These are phyloP conservation scores for Cairneyella variabilis DNA, from an alignment of 495 filamentous ascomycete genomes.

Conservation along the genomic window DNA sequence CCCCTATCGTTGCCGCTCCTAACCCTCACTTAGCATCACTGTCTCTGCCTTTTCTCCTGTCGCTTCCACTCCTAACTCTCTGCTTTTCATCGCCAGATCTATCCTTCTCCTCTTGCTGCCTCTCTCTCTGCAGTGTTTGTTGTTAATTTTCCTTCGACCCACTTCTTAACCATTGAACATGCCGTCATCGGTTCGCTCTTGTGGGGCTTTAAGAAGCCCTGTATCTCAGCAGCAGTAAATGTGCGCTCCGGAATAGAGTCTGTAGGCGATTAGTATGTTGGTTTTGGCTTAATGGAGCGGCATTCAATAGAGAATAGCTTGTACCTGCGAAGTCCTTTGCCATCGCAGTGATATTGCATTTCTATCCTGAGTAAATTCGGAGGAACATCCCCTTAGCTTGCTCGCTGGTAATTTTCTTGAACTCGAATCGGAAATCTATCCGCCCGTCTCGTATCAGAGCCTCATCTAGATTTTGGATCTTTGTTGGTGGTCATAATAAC, in stretches of 20 bases:
- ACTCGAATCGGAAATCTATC: conserved; percentile 61
- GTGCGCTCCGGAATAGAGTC: conserved; percentile 44
- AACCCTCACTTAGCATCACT: too few relatives aligned
- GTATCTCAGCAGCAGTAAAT: conserved; percentile 66
- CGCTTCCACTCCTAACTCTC: too few relatives aligned
- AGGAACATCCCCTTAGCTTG: conserved; percentile 47
- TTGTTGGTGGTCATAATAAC: conserved; percentile 76
- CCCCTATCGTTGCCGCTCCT: too few relatives aligned
- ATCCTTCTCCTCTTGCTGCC: too few relatives aligned
- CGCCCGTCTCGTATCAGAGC: conserved; percentile 67
- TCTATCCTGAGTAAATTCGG: conserved; percentile 41
- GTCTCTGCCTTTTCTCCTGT: too few relatives aligned
- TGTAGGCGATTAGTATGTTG: conserved; percentile 41
- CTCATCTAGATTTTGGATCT: conserved; percentile 59
- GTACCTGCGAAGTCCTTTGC: conserved; percentile 9
- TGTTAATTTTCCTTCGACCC: too few relatives aligned
- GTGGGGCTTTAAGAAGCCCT: conserved; percentile 60
- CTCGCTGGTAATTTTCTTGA: conserved; percentile 44
- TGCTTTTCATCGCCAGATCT: too few relatives aligned
- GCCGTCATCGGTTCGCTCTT: too few relatives aligned
- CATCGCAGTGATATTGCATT: not conserved
- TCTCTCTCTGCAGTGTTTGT: too few relatives aligned
- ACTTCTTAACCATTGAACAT: too few relatives aligned
- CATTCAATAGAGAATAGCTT: conserved; percentile 12
- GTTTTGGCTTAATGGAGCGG: conserved; percentile 28